phyloP scores from a whole-genome alignment of 768 basidiomycete species.

The Suillus occidentalis region DNA sequence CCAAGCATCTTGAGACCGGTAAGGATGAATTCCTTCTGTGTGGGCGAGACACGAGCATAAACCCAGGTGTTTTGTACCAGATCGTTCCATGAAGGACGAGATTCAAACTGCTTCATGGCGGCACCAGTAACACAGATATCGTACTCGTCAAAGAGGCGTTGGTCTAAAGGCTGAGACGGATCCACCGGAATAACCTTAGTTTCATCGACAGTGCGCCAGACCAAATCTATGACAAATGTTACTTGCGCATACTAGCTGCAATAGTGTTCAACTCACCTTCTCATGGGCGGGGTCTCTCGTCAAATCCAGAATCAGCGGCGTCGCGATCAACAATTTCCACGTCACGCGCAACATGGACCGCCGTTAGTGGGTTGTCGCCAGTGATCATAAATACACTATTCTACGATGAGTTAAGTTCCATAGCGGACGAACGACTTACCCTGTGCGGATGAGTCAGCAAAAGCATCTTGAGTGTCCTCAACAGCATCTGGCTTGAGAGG shows the following conservation, averaged over 20 bases:
- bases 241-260: background rate
- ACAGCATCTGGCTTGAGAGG: slow-evolving; percentile 94
- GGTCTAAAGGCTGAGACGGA: slow-evolving; percentile 76
- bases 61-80: slow-evolving; percentile 97
- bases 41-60: slow-evolving; percentile 95
- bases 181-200: slow-evolving; percentile 84
- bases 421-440: slow-evolving; percentile 47
- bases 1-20: slow-evolving; percentile 87
- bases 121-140: slow-evolving; percentile 97
- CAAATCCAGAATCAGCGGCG: slow-evolving; percentile 86
- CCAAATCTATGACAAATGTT: slow-evolving; percentile 56
- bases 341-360: slow-evolving; percentile 91
- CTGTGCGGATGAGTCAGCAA: slow-evolving; percentile 94
- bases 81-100: slow-evolving; percentile 66
- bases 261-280: slow-evolving; percentile 48
- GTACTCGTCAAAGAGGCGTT: slow-evolving; percentile 75
- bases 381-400: slow-evolving; percentile 98
- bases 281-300: slow-evolving; percentile 75
- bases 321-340: slow-evolving; percentile 98
- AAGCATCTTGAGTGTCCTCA: slow-evolving; percentile 89
- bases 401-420: background rate
- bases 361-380: slow-evolving; percentile 97
- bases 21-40: slow-evolving; percentile 94
- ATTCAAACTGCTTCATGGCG: slow-evolving; percentile 85
- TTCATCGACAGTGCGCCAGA: slow-evolving; percentile 95